Base-by-base conservation (phyloP, 2,329 filamentous ascomycete genomes). In the Colletotrichum sp. region DNA sequence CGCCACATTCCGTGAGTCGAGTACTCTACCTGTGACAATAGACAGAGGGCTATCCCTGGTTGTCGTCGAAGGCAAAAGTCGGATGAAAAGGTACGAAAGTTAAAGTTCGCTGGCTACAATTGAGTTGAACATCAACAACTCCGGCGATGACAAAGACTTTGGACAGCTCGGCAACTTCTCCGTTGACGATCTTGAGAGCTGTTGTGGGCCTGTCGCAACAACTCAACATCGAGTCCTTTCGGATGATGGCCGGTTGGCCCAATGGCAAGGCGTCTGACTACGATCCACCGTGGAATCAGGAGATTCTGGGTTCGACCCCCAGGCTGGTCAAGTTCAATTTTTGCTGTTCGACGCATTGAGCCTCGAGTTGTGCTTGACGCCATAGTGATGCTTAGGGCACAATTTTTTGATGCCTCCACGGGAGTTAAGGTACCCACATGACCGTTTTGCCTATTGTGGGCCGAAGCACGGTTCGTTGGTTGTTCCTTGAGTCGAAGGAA, bases 211-310 rank as follows among this genome's bases (percentile, higher is more conserved):
- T 6, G 3, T 4, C 0, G 15, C 13, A 39, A 26, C 34, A 65
- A 18, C 18, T 8, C 24, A 36, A 52, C 13, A 30, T 30, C 21
- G 10, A 44, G 59, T 39, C 28, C 24, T 26, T 6, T 32, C 34
- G 59, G 59, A 69, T 24, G 32, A 30, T n/a, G 74, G 74, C 74
- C 74, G 74, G 74, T 76, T 85, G 82, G 82, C 81, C 82, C 82
- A 84, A 84, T 85, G 84, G 80, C 84, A 86, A 85, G 84, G 84
- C 84, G 84, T 85, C 83, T 86, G 84, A 86, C 84, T 85, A 85
- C 84, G 83, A 85, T 52, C 36, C 6, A 34, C n/a, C 6, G n/a
- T 49, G 68, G 34, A 24, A 76, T 76, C 70, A 76, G 74, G 70
- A 76, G 74, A 76, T 76, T 76, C 74, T 76, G 74, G 74, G 74